Percentiles rank a stretch among this genome's conserved stretches.
Conservation (phyloP, 768 basidiomycete species). For the Sarcomyxa edulis region DNA sequence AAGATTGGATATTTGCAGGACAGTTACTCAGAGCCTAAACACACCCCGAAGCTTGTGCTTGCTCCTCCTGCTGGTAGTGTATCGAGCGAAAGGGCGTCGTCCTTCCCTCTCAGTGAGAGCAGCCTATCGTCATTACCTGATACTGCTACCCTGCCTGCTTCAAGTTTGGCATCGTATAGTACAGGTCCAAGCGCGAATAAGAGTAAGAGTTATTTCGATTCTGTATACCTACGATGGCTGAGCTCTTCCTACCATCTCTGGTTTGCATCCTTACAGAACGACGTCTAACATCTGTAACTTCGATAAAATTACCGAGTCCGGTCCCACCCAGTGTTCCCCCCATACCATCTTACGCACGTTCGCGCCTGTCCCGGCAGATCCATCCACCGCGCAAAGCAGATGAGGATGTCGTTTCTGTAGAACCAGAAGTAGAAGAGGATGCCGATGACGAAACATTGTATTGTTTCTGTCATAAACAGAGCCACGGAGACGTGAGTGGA, state of each 20-base stretch:
- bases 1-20: constrained; percentile 35
- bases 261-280: too few relatives aligned
- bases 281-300: constrained; percentile 24
- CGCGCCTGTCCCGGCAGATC: constrained; percentile 30
- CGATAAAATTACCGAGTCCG: constrained; percentile 32
- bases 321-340: constrained; percentile 17
- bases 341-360: constrained; percentile 23
- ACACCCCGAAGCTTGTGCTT: constrained; percentile 6
- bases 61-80: too few relatives aligned
- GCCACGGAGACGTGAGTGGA: constrained; percentile 33
- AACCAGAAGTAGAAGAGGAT: constrained; percentile 12
- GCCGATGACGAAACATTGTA: constrained; percentile 29
- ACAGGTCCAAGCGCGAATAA: too few relatives aligned
- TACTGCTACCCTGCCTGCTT: constrained; percentile 11
- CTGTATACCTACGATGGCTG: too few relatives aligned
- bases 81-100: too few relatives aligned
- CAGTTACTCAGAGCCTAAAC: constrained; percentile 7
- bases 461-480: constrained; percentile 37
- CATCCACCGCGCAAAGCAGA: constrained; percentile 11
- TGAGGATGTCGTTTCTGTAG: constrained; percentile 12
- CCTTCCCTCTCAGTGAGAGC: too few relatives aligned
- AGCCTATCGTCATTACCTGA: constrained; percentile 15
- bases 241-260: too few relatives aligned
- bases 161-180: too few relatives aligned
- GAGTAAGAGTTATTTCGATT: too few relatives aligned